phyloP scores from a whole-genome alignment of 176 grass and related monocot species.

The Zizania latifolia region DNA sequence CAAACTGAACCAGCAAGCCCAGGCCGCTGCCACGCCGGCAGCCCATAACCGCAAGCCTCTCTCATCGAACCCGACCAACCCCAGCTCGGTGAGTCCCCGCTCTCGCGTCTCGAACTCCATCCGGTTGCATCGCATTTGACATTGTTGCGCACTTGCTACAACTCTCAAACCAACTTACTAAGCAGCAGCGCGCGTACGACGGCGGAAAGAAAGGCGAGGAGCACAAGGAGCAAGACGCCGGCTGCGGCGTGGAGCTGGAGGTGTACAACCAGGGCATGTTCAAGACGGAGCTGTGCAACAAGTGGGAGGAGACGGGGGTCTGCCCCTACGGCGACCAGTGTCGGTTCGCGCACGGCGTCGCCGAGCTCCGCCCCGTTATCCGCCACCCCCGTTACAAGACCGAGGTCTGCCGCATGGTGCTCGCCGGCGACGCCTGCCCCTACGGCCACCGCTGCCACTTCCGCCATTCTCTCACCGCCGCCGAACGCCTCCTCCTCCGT shows the following conservation, averaged over 20 bases:
- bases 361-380: slow-evolving; percentile 90
- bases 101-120: not conserved
- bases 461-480: slow-evolving; percentile 70
- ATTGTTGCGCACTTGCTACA: not conserved
- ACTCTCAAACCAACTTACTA: not conserved
- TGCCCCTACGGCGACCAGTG: slow-evolving; percentile 87
- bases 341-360: slow-evolving; percentile 95
- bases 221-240: slow-evolving; percentile 10
- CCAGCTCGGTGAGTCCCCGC: slow-evolving; percentile 45
- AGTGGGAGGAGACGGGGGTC: slow-evolving; percentile 87
- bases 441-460: slow-evolving; percentile 99
- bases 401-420: slow-evolving; percentile 93
- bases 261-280: slow-evolving; percentile 98
- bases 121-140: not conserved
- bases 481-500: slow-evolving; percentile 60
- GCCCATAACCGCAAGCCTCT: slow-evolving; percentile 24
- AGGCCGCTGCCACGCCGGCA: not conserved
- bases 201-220: slow-evolving; percentile 29
- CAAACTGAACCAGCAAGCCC: slow-evolving; percentile 44
- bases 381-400: slow-evolving; percentile 99
- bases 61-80: slow-evolving; percentile 20
- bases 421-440: slow-evolving; percentile 72
- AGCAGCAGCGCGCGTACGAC: slow-evolving; percentile 51
- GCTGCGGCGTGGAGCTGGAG: slow-evolving; percentile 62
- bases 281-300: slow-evolving; percentile 99